Evolutionary conservation across 306 rosid species (phyloP), one percentile per base, ranked within the genome.

Genomic region (Begonia masoniana): DNA sequence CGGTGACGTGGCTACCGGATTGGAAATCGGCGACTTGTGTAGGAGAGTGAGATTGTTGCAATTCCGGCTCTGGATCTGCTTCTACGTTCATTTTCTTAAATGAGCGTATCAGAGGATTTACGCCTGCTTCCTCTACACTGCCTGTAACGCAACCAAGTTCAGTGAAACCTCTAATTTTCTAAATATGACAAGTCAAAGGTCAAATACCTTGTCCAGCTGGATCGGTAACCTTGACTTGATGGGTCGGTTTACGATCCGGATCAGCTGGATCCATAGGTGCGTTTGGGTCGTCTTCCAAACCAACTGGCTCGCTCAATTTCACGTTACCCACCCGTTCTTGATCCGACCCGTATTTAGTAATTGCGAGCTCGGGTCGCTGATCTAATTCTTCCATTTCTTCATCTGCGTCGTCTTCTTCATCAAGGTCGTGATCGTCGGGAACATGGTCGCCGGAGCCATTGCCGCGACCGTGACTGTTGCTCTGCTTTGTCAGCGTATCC

Each of bases 211-310:
- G 41, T 19, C 64, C 51, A 5, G 78, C 54, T 8, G 84, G 88
- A 71, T 79, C 73, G 19, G 68, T 58, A 61, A 60, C 77, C 67
- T 83, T 74, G 42, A 81, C 54, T 58, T 77, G 70, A 56, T 73
- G 63, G 57, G 64, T 70, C 4, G 76, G 19, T 54, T 78, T 62
- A 56, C 65, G 9, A 43, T 47, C 1, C 9, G 65, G 46, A 47
- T 16, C 19, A 13, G 57, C 55, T 61, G 47, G 39, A 31, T 31
- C 39, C 39, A 31, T 31, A 7, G 39, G 39, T 1, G 72, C 61
- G 0, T 62, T 56, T 43, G 83, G 78, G 54, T 79, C 91, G 63
- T 74, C 82, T 64, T 54, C 71, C 53, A 87, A 65, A 4, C 53
- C 74, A 52, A 57, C 57, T 13, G 82, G 67, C 52, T 56, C 57